Conservation (phyloP, 495 filamentous ascomycete species). For the Extremus antarcticus region DNA sequence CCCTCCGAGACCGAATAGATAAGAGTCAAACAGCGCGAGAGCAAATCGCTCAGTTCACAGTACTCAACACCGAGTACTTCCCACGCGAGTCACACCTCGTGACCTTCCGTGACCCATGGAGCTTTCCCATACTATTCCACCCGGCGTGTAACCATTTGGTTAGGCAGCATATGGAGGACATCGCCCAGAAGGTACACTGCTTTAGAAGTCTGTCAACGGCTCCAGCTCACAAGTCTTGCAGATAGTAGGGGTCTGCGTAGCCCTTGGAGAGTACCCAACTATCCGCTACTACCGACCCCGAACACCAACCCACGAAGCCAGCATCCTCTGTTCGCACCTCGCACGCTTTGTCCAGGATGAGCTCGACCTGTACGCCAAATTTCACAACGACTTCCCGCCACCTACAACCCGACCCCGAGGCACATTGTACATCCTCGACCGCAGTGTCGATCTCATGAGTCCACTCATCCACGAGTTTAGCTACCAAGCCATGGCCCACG, state of each 20-base stretch:
- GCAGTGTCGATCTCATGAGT: constrained; percentile 80
- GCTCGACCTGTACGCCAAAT: constrained; percentile 73
- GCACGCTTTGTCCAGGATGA: constrained; percentile 89
- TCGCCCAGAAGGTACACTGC: constrained; percentile 71
- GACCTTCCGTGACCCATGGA: constrained; percentile 87
- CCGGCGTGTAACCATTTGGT: constrained; percentile 79
- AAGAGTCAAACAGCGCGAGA: constrained; percentile 50
- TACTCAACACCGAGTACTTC: constrained; percentile 75
- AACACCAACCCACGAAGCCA: constrained; percentile 70
- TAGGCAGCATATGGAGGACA: constrained; percentile 60
- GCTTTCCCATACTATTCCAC: constrained; percentile 86
- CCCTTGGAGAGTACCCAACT: constrained; percentile 76
- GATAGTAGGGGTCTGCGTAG: constrained; percentile 75
- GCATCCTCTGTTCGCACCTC: constrained; percentile 72
- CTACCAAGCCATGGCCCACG: constrained; percentile 95
- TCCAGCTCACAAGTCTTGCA: constrained; percentile 25
- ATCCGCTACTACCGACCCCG: constrained; percentile 79
- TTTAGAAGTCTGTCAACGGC: background rate
- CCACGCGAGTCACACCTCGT: constrained; percentile 84
- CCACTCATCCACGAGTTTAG: constrained; percentile 93
- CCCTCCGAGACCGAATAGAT: constrained; percentile 46
- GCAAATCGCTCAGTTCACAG: constrained; percentile 60
- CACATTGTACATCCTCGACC: constrained; percentile 75
- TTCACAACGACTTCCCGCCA: constrained; percentile 73
- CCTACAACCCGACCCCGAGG: constrained; percentile 69